These are phyloP conservation scores for Plicaturopsis crispa DNA, from an alignment of 768 basidiomycete genomes.

Conservation along the genomic window DNA sequence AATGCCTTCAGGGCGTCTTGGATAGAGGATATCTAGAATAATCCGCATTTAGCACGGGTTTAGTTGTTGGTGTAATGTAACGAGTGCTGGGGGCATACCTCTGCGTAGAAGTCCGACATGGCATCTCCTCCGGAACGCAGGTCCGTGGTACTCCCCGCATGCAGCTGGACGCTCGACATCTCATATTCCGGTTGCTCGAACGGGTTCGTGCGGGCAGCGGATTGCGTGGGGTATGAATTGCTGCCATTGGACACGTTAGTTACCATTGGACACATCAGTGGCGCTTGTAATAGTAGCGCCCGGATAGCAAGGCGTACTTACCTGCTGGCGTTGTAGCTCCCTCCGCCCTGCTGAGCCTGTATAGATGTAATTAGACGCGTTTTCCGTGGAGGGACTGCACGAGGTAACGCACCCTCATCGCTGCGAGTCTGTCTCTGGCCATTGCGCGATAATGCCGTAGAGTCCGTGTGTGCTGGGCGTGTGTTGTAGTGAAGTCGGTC, in stretches of 20 bases:
- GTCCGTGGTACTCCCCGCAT: conserved; percentile 40
- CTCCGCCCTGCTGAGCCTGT: conserved; percentile 65
- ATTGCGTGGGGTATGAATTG: conserved; percentile 57
- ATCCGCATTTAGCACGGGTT: too few species aligned
- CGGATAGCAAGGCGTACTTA: conserved; percentile 22
- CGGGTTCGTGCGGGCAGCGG: conserved; percentile 53
- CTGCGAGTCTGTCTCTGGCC: conserved; percentile 90
- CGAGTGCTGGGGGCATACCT: conserved; percentile 56
- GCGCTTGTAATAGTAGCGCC: too few species aligned
- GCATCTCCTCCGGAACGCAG: conserved; percentile 32
- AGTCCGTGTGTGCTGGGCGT: too few species aligned
- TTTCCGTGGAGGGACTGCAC: conserved; percentile 3
- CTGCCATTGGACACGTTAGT: conserved; percentile 26
- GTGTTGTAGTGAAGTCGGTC: too few species aligned
- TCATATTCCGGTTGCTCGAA: conserved; percentile 72
- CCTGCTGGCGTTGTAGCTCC: conserved; percentile 35
- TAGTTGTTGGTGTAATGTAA: too few species aligned
- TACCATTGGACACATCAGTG: conserved; percentile 8
- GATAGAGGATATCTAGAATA: conserved; percentile 68
- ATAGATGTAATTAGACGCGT: conserved; percentile 6
- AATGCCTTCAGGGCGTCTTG: conserved; percentile 65
- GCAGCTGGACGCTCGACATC: conserved; percentile 62
- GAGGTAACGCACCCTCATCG: conserved; percentile 62
- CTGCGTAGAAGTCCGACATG: conserved; percentile 68
- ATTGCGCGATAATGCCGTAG: too few species aligned